A percentile compares a stretch with the other conserved stretches of the same genome.
phyloP scores from a whole-genome alignment of 495 filamentous ascomycete species.

The Penicillium tannophilum region DNA sequence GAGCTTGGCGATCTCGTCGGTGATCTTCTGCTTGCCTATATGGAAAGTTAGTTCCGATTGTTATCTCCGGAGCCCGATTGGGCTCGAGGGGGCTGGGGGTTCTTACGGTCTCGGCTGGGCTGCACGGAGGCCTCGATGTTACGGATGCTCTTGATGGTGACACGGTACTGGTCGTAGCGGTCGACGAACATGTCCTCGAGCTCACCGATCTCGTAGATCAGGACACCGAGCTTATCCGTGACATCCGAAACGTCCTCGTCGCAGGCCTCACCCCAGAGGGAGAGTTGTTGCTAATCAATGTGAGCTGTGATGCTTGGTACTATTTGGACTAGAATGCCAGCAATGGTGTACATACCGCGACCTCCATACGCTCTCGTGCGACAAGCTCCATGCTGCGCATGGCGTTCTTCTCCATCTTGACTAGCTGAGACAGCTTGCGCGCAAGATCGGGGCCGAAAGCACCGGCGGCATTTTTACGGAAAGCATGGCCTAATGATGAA shows the following conservation, averaged over 20 bases:
- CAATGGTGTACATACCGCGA: conserved; percentile 67
- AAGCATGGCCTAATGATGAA: conserved; percentile 75
- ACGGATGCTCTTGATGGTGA: conserved; percentile 98
- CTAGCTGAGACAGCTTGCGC: conserved; percentile 94
- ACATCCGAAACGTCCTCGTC: conserved; percentile 99
- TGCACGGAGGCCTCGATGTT: conserved; percentile 99
- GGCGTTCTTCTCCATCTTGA: conserved; percentile 99
- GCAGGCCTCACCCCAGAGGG: conserved; percentile 94
- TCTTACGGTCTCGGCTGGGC: conserved; percentile 91
- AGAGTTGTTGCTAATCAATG: conserved; percentile 82
- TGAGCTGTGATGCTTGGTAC: background rate
- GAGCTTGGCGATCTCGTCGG: conserved; percentile 96
- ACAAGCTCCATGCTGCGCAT: conserved; percentile 98
- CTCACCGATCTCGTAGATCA: conserved; percentile 98
- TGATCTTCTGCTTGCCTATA: conserved; percentile 95
- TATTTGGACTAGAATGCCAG: too few species aligned
- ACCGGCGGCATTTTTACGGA: conserved; percentile 87
- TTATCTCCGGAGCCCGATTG: background rate
- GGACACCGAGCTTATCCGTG: conserved; percentile 96
- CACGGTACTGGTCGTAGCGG: conserved; percentile 97
- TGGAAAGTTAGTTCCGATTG: conserved; percentile 11
- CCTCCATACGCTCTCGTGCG: conserved; percentile 94
- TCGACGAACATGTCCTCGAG: conserved; percentile 98
- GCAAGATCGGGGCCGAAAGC: conserved; percentile 95
- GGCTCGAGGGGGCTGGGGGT: background rate